Evolutionary conservation across 768 basidiomycete species (phyloP), one percentile per base, ranked within the genome.

Genomic region (Gloeopeniophorella convolvens): DNA sequence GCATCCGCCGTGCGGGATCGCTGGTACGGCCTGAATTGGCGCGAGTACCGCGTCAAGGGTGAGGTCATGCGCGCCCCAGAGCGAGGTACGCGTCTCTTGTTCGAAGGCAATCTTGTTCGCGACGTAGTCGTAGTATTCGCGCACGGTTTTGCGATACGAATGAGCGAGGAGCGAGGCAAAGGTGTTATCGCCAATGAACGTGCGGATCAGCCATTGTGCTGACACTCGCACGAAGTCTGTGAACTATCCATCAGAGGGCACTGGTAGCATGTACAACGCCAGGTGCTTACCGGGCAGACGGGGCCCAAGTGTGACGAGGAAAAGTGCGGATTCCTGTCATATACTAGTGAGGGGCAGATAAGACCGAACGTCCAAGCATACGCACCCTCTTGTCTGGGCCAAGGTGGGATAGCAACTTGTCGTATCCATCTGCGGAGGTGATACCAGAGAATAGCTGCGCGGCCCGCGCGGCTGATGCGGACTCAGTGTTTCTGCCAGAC

Each of bases 1-100:
- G n/a, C n/a, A n/a, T 13, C 18, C 37, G 35, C 36, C 35, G 12
- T 48, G 46, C 39, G 65, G 60, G 1, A 70, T 23, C 3, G 70
- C 67, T 1, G 70, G 71, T 2, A 62, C 58, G 8, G 70, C 68
- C 40, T 66, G 63, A 1, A 63, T 61, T 1, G 71, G 66, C 42
- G 67, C 66, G 9, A 72, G 56, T 12, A 72, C 56, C 6, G 62
- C 63, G 42, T 72, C 72, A 31, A n/a, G n/a, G n/a, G n/a, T n/a
- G n/a, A 72, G 65, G 0, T 24, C 50, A 35, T 65, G 40, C 4
- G 60, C 55, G 4, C 62, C 59, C 70, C 70, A 74, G 0, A 69
- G 62, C 64, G 70, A 27, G 18, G 28, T 10, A 4, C 26, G 45
- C 16, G 43, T 24, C 30, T 23, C 18, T 15, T 2, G 28, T 34